Evolutionary conservation across 257 asterid species (phyloP).

Genomic region (Osmanthus fragrans): DNA sequence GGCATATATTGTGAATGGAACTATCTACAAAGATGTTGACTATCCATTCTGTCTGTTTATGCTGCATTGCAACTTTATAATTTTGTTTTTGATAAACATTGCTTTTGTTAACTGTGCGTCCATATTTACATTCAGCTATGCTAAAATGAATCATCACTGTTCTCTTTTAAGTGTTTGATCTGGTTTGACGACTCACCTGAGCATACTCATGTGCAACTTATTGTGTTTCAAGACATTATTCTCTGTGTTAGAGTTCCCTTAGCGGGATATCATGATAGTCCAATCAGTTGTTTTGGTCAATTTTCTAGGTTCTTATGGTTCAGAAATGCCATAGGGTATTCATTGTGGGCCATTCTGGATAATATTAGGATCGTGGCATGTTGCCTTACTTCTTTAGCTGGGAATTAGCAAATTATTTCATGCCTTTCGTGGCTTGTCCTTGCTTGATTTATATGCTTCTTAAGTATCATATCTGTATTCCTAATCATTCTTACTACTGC

Average conservation of each 20-base stretch:
- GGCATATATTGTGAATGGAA: background rate
- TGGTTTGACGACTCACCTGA: background rate
- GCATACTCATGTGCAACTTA: background rate
- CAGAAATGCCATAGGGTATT: background rate
- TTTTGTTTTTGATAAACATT: background rate
- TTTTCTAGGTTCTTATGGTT: background rate
- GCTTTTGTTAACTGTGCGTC: background rate
- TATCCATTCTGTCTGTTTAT: background rate
- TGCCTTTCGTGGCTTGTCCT: background rate
- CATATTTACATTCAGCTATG: background rate
- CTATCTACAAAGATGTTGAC: background rate
- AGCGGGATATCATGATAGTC: background rate
- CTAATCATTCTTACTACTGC: background rate
- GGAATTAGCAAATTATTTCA: background rate
- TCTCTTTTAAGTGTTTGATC: background rate
- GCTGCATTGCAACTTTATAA: background rate
- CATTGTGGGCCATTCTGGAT: background rate
- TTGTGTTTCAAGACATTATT: background rate
- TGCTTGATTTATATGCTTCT: background rate
- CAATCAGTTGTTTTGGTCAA: background rate
- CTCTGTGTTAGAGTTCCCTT: background rate
- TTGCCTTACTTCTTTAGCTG: background rate
- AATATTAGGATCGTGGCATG: background rate
- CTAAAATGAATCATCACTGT: background rate
- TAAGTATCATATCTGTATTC: background rate